These are phyloP conservation scores for Saccharata proteae DNA, from an alignment of 2,329 filamentous ascomycete species.

Conservation along the genomic window DNA sequence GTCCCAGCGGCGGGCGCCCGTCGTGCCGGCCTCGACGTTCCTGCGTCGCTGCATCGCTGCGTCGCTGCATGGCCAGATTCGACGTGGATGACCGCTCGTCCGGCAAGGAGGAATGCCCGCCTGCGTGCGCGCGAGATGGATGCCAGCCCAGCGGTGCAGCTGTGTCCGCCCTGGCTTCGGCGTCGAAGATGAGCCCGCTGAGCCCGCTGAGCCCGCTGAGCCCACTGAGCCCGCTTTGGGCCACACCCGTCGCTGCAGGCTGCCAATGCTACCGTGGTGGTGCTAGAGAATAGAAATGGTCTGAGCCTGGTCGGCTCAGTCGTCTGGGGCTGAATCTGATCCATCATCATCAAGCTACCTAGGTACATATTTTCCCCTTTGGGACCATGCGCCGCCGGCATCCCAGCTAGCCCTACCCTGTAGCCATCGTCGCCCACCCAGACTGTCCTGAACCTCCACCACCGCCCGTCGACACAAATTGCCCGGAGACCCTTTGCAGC, in stretches of 20 bases:
- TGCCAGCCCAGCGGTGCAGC: conserved; percentile 17
- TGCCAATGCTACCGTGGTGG: conserved; percentile 32
- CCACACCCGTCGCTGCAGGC: conserved; percentile 34
- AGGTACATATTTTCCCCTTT: conserved; percentile 25
- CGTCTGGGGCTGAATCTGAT: conserved; percentile 34
- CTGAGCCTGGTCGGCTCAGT: conserved; percentile 33
- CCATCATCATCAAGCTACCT: conserved; percentile 21
- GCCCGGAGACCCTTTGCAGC: conserved; percentile 4
- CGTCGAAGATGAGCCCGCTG: conserved; percentile 31
- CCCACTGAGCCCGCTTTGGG: conserved; percentile 28
- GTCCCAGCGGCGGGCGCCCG: conserved; percentile 4
- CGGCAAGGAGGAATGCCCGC: conserved; percentile 28
- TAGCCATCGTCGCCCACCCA: conserved; percentile 18
- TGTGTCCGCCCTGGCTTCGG: conserved; percentile 28
- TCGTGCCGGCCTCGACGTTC: conserved; percentile 19
- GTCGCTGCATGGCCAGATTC: no score
- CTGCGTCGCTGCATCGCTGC: conserved; percentile 30
- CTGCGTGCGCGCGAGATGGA: conserved; percentile 20
- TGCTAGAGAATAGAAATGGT: conserved; percentile 31
- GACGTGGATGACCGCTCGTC: conserved; percentile 14
- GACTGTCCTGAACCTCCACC: conserved; percentile 10
- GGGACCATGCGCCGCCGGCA: conserved; percentile 26
- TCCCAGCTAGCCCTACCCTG: conserved; percentile 20
- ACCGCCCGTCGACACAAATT: conserved; percentile 7
- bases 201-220: no score